Conservation (phyloP, 139 green algal genomes). For the Tetradesmus obliquus region DNA sequence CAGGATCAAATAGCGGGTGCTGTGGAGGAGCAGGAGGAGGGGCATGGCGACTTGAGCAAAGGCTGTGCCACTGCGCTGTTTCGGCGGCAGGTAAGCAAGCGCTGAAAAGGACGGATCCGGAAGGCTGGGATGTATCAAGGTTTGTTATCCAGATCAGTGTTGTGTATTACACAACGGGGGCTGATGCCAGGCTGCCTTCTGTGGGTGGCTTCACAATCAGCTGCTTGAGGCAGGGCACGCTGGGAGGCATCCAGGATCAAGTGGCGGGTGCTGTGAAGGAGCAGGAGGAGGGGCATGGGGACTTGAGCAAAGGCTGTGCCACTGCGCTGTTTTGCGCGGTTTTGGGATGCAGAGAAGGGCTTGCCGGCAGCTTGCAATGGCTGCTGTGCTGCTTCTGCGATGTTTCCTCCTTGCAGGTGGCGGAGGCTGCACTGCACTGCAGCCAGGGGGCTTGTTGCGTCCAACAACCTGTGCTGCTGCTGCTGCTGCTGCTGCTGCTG, state of each 20-base stretch:
- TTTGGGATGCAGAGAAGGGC: too few relatives aligned
- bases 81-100: background rate
- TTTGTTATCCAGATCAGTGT: too few relatives aligned
- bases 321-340: too few relatives aligned
- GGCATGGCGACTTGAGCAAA: background rate
- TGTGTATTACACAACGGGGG: too few relatives aligned
- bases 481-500: background rate
- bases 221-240: background rate
- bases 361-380: too few relatives aligned
- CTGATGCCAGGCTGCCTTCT: background rate
- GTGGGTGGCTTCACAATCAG: slow-evolving; percentile 20
- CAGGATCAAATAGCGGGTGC: background rate
- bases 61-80: background rate
- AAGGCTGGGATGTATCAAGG: background rate
- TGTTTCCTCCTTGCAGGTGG: too few relatives aligned
- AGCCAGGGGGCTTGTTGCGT: background rate
- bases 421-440: too few relatives aligned
- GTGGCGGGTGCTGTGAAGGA: background rate
- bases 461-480: too few relatives aligned
- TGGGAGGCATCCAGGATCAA: background rate
- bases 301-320: background rate
- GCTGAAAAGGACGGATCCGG: too few relatives aligned
- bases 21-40: background rate
- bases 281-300: background rate
- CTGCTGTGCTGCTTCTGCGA: too few relatives aligned